phyloP scores from a whole-genome alignment of 176 grass and related monocot genomes.

The Juncus effusus region DNA sequence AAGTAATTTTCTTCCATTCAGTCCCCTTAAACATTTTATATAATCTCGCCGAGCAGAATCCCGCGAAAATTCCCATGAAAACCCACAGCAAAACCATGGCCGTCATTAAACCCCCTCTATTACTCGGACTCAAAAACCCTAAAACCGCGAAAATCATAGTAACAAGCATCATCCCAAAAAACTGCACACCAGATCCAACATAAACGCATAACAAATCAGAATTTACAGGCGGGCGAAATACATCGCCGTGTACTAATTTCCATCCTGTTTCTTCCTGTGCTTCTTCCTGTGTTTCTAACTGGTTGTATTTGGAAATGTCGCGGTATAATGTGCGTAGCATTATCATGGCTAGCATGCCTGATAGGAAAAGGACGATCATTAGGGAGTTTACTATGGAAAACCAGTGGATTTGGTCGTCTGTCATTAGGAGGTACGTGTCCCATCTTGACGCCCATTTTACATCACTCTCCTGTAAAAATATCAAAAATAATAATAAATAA shows the following conservation, averaged over 20 bases:
- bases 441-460: constrained; percentile 92
- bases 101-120: constrained; percentile 74
- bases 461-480: constrained; percentile 55
- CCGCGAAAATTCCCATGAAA: constrained; percentile 83
- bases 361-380: constrained; percentile 89
- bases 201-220: constrained; percentile 69
- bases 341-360: constrained; percentile 94
- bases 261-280: constrained; percentile 91
- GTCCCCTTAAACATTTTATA: constrained; percentile 74
- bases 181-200: constrained; percentile 74
- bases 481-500: constrained; percentile 4
- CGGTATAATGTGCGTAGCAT: constrained; percentile 85
- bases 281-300: constrained; percentile 84
- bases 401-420: constrained; percentile 91
- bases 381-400: constrained; percentile 87
- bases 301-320: constrained; percentile 83
- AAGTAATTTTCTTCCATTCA: constrained; percentile 71
- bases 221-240: constrained; percentile 59
- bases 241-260: constrained; percentile 93
- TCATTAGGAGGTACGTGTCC: constrained; percentile 96
- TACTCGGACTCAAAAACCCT: constrained; percentile 70
- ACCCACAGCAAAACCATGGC: constrained; percentile 82
- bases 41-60: constrained; percentile 61
- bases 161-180: constrained; percentile 82
- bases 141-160: constrained; percentile 84